A percentile compares a stretch with the other conserved stretches of the same genome.
phyloP scores from a whole-genome alignment of 345 rosid genomes.

The Iberis pinnata region DNA sequence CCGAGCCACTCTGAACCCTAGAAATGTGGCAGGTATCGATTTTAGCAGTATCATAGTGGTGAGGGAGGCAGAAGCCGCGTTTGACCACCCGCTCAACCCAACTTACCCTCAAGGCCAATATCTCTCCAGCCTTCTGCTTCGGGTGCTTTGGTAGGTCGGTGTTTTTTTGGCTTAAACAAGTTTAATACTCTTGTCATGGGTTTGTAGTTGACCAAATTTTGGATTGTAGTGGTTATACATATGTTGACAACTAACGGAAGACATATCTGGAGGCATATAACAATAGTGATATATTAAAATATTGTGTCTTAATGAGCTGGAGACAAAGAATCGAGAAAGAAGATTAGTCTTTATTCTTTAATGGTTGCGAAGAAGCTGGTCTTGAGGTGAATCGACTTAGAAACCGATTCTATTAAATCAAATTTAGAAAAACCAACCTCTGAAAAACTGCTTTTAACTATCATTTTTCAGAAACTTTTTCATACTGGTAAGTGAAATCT shows the following conservation, averaged over 20 bases:
- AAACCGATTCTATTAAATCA: slow-evolving; percentile 64
- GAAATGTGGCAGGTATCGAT: no score
- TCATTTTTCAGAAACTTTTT: no score
- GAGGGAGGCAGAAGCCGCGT: slow-evolving; percentile 68
- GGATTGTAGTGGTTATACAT: no score
- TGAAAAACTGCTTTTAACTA: no score
- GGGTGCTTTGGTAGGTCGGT: slow-evolving; percentile 33
- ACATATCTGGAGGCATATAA: no score
- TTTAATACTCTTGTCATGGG: not conserved
- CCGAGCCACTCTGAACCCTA: no score
- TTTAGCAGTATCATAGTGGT: slow-evolving; percentile 57
- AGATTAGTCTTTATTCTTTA: slow-evolving; percentile 69
- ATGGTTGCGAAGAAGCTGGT: slow-evolving; percentile 66
- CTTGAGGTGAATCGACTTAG: slow-evolving; percentile 61
- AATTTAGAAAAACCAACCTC: slow-evolving; percentile 10
- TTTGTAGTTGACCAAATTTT: no score
- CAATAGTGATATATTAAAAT: slow-evolving; percentile 4
- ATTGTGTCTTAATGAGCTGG: slow-evolving; percentile 59
- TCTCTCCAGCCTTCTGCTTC: slow-evolving; percentile 54
- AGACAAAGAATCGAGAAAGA: slow-evolving; percentile 78
- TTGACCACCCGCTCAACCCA: slow-evolving; percentile 82
- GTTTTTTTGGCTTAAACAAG: not conserved
- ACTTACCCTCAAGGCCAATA: slow-evolving; percentile 81
- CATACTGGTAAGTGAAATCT: no score
- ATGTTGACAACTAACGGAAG: no score